A percentile compares a stretch with the other conserved stretches of the same genome.
These are phyloP conservation scores for Paramecium caudatum DNA, from an alignment of 73 alveolate species.

Conservation along the genomic window DNA sequence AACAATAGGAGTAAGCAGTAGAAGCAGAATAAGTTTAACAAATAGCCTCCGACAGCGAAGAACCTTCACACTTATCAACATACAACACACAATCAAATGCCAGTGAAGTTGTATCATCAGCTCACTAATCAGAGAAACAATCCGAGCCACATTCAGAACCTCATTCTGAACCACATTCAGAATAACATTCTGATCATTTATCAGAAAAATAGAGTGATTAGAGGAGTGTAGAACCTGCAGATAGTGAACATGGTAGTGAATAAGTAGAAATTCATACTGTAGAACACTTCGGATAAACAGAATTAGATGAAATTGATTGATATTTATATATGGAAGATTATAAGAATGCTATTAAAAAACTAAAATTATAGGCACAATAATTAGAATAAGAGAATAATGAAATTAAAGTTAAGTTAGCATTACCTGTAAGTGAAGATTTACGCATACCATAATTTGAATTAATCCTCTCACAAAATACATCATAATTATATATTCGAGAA, in stretches of 20 bases:
- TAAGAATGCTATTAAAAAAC: constrained; percentile 26
- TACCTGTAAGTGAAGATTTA: constrained; percentile 40
- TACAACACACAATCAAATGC: constrained; percentile 24
- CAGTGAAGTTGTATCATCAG: constrained; percentile 15
- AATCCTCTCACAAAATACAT: not conserved
- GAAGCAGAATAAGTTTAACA: constrained; percentile 28
- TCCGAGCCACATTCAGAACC: not conserved
- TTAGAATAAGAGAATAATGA: constrained; percentile 59
- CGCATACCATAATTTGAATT: constrained; percentile 21
- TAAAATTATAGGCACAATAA: not conserved
- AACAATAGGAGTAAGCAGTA: constrained; percentile 81
- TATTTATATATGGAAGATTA: constrained; percentile 49
- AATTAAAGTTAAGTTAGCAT: not conserved
- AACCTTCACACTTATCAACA: constrained; percentile 67
- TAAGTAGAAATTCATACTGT: constrained; percentile 40
- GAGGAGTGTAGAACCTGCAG: constrained; percentile 29
- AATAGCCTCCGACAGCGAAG: not conserved
- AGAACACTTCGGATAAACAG: not conserved
- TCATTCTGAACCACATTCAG: constrained; percentile 8
- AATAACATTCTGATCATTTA: not conserved
- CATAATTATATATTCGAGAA: constrained; percentile 31
- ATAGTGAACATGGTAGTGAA: constrained; percentile 29
- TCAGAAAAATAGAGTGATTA: not conserved
- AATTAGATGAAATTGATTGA: constrained; percentile 59
- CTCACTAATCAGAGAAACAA: constrained; percentile 10